These are phyloP conservation scores for Cyberlindnera subsufficiens DNA, from an alignment of 805 yeast species.

Conservation along the genomic window DNA sequence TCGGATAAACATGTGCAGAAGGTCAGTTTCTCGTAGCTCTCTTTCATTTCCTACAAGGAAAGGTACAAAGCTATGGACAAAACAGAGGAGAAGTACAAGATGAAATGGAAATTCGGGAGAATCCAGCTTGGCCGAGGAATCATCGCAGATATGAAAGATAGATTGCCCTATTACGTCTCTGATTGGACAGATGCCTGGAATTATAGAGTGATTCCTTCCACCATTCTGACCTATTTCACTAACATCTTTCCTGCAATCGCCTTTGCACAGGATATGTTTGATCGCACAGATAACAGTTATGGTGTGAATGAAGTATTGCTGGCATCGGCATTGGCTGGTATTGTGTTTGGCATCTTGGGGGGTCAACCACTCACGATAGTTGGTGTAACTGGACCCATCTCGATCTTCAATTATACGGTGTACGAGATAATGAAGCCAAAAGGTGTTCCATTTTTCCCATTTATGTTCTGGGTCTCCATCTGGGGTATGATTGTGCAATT, in stretches of 20 bases:
- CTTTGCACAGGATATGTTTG: conserved; percentile 96
- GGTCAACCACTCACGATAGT: conserved; percentile 95
- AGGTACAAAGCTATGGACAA: neutral
- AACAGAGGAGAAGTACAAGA: neutral
- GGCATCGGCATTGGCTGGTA: conserved; percentile 82
- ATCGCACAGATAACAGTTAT: conserved; percentile 76
- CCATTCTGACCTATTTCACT: conserved; percentile 80
- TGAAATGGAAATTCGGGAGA: neutral
- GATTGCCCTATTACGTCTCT: conserved; percentile 58
- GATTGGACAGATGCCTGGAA: conserved; percentile 83
- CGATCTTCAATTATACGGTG: conserved; percentile 89
- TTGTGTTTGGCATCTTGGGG: conserved; percentile 75
- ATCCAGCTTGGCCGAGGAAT: conserved; percentile 27
- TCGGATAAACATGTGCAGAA: no score
- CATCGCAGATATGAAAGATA: conserved; percentile 28
- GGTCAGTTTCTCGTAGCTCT: neutral
- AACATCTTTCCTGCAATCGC: conserved; percentile 91
- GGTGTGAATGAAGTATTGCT: conserved; percentile 89
- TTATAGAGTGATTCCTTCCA: conserved; percentile 84
- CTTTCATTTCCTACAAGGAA: neutral
- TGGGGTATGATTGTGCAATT: conserved; percentile 88
- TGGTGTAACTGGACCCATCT: conserved; percentile 95
- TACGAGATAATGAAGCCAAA: conserved; percentile 59
- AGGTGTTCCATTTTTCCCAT: conserved; percentile 54
- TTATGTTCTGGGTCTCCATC: conserved; percentile 92